phyloP scores from a whole-genome alignment of 2,329 filamentous ascomycete species.

The Xylariaceae sp. region DNA sequence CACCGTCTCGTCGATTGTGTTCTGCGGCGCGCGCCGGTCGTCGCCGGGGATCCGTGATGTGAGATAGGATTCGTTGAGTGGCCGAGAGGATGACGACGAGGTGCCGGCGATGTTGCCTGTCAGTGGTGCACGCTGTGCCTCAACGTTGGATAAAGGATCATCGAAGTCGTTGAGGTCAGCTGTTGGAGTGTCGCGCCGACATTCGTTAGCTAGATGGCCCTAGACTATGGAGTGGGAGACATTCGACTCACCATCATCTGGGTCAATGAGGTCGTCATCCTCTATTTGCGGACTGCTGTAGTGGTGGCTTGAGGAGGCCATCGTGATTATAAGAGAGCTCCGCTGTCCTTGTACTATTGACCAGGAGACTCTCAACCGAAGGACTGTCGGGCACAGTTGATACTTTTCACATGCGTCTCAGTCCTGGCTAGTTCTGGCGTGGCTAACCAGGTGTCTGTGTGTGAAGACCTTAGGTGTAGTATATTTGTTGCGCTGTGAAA shows the following conservation, averaged over 20 bases:
- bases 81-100: constrained; percentile 58
- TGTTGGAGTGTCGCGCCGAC: constrained; percentile 43
- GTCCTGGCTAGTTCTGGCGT: not conserved
- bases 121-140: constrained; percentile 77
- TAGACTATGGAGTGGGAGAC: not conserved
- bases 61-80: constrained; percentile 79
- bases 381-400: not conserved
- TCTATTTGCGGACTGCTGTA: constrained; percentile 66
- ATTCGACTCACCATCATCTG: constrained; percentile 71
- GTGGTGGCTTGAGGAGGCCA: constrained; percentile 60
- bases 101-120: constrained; percentile 75
- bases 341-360: constrained; percentile 1
- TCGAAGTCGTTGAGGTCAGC: constrained; percentile 92
- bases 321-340: constrained; percentile 37
- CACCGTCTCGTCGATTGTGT: constrained; percentile 96
- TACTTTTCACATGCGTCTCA: not conserved
- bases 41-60: constrained; percentile 91
- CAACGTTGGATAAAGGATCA: constrained; percentile 73
- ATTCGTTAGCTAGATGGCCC: constrained; percentile 15
- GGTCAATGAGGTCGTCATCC: constrained; percentile 77
- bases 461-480: not conserved
- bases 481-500: not conserved
- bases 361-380: not conserved
- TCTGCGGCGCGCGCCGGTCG: constrained; percentile 85
- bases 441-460: not conserved